phyloP scores from a whole-genome alignment of 768 basidiomycete genomes.

The Lentinula guzmanii region DNA sequence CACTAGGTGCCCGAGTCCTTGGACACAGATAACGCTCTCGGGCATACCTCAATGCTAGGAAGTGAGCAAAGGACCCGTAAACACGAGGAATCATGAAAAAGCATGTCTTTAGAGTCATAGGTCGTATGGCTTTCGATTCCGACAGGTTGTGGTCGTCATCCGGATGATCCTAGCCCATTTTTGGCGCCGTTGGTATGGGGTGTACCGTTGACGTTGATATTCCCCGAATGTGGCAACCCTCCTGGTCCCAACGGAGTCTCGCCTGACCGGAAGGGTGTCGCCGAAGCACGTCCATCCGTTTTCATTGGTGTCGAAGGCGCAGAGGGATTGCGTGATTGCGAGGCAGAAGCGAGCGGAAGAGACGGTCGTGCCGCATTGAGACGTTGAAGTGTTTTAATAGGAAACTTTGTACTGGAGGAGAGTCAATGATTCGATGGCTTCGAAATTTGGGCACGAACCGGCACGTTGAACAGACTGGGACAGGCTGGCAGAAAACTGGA shows the following conservation, averaged over 20 bases:
- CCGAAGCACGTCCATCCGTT: not conserved
- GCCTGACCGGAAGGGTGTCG: not conserved
- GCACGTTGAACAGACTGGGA: constrained; percentile 92
- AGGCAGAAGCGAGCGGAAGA: constrained; percentile 11
- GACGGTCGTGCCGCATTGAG: constrained; percentile 57
- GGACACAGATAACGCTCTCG: not conserved
- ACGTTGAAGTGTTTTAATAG: constrained; percentile 84
- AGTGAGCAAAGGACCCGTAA: not conserved
- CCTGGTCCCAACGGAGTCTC: not conserved
- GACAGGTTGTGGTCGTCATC: not conserved
- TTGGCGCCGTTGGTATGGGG: constrained; percentile 12
- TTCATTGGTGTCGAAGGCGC: not conserved
- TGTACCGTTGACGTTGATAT: constrained; percentile 11
- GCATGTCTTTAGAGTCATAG: not conserved
- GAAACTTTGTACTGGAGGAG: constrained; percentile 79
- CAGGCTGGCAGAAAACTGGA: constrained; percentile 88
- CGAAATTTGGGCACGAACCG: constrained; percentile 46
- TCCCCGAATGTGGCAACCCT: constrained; percentile 13
- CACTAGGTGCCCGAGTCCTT: not conserved
- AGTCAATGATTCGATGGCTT: not conserved
- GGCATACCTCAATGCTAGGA: not conserved
- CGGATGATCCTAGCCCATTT: not conserved
- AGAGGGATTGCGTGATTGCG: constrained; percentile 12
- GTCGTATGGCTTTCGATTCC: not conserved
- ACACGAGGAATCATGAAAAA: not conserved